These are phyloP conservation scores for Sporothrix dimorphospora DNA, from an alignment of 2,329 filamentous ascomycete genomes.

Conservation along the genomic window DNA sequence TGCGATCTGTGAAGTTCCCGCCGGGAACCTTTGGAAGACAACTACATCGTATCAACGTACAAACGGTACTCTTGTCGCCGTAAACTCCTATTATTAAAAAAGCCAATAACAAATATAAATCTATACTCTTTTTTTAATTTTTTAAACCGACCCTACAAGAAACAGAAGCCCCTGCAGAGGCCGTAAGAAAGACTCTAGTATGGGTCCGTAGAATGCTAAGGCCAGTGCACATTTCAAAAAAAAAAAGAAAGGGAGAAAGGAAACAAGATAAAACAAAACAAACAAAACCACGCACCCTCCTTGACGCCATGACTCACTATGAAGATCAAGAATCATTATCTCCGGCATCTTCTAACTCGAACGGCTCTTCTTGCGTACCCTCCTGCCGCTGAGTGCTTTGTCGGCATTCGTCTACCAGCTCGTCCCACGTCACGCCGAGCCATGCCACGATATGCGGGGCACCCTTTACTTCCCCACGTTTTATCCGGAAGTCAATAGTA, in stretches of 20 bases:
- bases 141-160: not conserved
- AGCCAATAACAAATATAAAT: not conserved
- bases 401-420: not conserved
- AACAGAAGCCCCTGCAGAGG: not conserved
- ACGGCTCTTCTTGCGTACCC: not conserved
- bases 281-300: not conserved
- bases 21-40: too few relatives aligned
- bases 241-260: not conserved
- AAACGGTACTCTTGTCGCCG: not conserved
- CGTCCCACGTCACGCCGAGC: conserved; percentile 8
- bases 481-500: not conserved
- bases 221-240: not conserved
- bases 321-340: not conserved
- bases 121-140: not conserved
- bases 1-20: too few relatives aligned
- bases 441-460: not conserved
- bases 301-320: not conserved
- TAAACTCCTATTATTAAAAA: not conserved
- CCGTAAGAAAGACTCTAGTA: not conserved
- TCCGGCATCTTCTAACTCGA: not conserved
- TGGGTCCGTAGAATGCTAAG: not conserved
- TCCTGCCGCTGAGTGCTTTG: conserved; percentile 6
- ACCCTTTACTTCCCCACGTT: not conserved
- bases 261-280: conserved; percentile 4
- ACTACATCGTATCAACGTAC: too few relatives aligned